These are phyloP conservation scores for Pseudodiploospora longispora DNA, from an alignment of 2,329 filamentous ascomycete genomes.

Conservation along the genomic window DNA sequence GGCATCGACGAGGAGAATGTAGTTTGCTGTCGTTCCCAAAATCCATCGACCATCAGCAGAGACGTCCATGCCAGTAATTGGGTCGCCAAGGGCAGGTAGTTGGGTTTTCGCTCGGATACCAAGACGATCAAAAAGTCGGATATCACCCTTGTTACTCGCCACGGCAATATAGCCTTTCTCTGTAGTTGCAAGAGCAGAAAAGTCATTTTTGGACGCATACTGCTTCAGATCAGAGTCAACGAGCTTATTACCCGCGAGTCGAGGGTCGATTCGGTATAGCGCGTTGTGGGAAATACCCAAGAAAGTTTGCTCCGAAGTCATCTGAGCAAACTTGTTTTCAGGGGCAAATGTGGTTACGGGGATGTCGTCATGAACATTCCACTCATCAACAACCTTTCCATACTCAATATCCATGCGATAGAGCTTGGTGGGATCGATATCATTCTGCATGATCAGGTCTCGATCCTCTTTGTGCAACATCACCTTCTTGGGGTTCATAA, in stretches of 20 bases:
- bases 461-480: slow-evolving; percentile 90
- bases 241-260: slow-evolving; percentile 81
- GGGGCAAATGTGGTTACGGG: slow-evolving; percentile 86
- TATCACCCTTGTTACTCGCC: slow-evolving; percentile 94
- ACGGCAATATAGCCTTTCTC: slow-evolving; percentile 96
- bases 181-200: slow-evolving; percentile 87
- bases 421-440: slow-evolving; percentile 75
- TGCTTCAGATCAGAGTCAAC: slow-evolving; percentile 92
- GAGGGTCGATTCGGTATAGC: slow-evolving; percentile 87
- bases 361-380: slow-evolving; percentile 97
- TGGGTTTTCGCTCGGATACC: slow-evolving; percentile 97
- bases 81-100: slow-evolving; percentile 88
- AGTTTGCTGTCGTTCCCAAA: slow-evolving; percentile 86
- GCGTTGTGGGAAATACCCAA: slow-evolving; percentile 88
- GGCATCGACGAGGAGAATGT: slow-evolving; percentile 86
- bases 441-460: slow-evolving; percentile 83
- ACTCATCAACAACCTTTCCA: slow-evolving; percentile 96
- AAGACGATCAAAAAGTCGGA: slow-evolving; percentile 90
- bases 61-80: slow-evolving; percentile 90
- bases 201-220: slow-evolving; percentile 94
- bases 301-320: slow-evolving; percentile 92
- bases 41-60: slow-evolving; percentile 95
- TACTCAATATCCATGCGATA: slow-evolving; percentile 98
- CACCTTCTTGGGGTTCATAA: slow-evolving; percentile 92
- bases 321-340: slow-evolving; percentile 96